phyloP scores from a whole-genome alignment of 208 protist genomes.

The Wallacemonas sp. region DNA sequence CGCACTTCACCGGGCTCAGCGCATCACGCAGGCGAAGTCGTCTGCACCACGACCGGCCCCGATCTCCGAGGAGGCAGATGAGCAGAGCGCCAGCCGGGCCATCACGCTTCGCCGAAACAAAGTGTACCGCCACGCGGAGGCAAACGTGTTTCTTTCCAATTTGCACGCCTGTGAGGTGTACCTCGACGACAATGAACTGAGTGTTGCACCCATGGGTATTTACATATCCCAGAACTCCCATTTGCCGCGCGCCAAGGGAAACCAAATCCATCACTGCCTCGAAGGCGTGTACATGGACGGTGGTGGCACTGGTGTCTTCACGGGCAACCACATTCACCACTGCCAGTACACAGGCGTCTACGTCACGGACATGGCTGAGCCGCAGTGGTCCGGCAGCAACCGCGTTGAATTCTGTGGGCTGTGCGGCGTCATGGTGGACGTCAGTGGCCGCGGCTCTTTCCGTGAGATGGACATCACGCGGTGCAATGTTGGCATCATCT shows the following conservation, averaged over 20 bases:
- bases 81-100: too few relatives aligned
- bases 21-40: slow-evolving; percentile 23
- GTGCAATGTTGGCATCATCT: slow-evolving; percentile 64
- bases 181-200: slow-evolving; percentile 59
- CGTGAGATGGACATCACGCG: slow-evolving; percentile 29
- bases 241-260: slow-evolving; percentile 37
- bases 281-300: slow-evolving; percentile 66
- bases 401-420: slow-evolving; percentile 63
- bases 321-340: slow-evolving; percentile 58
- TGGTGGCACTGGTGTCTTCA: slow-evolving; percentile 55
- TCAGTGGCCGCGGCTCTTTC: slow-evolving; percentile 45
- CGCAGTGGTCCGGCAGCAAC: slow-evolving; percentile 51
- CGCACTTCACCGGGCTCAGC: slow-evolving; percentile 28
- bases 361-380: slow-evolving; percentile 49
- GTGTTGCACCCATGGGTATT: slow-evolving; percentile 64
- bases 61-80: too few relatives aligned
- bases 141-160: slow-evolving; percentile 58
- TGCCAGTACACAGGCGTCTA: slow-evolving; percentile 73
- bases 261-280: slow-evolving; percentile 66
- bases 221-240: slow-evolving; percentile 54
- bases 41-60: too few relatives aligned
- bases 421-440: slow-evolving; percentile 70
- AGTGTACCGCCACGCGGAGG: slow-evolving; percentile 53
- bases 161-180: slow-evolving; percentile 24
- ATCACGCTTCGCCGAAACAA: slow-evolving; percentile 40